Conservation (phyloP, 176 grass and related monocot genomes). For the Phyllostachys edulis region DNA sequence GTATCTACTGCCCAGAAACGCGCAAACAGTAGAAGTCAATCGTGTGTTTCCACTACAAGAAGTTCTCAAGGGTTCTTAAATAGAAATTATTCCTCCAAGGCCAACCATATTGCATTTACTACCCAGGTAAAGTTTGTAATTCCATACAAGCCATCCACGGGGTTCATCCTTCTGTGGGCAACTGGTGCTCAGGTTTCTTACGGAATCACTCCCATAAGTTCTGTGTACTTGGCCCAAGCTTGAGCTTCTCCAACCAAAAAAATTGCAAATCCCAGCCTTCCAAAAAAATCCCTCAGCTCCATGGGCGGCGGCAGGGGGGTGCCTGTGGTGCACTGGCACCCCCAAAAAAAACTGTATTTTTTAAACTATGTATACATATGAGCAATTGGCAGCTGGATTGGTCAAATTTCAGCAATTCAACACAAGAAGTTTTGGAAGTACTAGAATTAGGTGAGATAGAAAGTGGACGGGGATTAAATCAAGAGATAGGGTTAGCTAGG, state of each 20-base stretch:
- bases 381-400: no score
- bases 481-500: no score
- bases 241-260: constrained; percentile 24
- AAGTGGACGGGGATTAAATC: no score
- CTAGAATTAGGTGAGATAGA: no score
- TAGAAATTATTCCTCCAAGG: neutral
- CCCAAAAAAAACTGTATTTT: no score
- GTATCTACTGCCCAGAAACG: neutral
- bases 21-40: neutral
- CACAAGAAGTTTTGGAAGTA: no score
- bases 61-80: neutral
- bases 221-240: neutral
- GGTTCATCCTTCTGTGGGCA: neutral
- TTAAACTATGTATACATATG: no score
- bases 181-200: neutral
- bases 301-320: no score
- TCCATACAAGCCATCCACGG: neutral
- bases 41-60: neutral
- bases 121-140: neutral
- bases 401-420: no score
- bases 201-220: neutral
- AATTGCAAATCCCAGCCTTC: neutral
- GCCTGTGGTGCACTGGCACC: no score
- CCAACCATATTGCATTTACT: neutral
- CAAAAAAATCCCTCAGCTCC: neutral